phyloP scores from a whole-genome alignment of 495 filamentous ascomycete genomes.

The Penicillium crystallinum region DNA sequence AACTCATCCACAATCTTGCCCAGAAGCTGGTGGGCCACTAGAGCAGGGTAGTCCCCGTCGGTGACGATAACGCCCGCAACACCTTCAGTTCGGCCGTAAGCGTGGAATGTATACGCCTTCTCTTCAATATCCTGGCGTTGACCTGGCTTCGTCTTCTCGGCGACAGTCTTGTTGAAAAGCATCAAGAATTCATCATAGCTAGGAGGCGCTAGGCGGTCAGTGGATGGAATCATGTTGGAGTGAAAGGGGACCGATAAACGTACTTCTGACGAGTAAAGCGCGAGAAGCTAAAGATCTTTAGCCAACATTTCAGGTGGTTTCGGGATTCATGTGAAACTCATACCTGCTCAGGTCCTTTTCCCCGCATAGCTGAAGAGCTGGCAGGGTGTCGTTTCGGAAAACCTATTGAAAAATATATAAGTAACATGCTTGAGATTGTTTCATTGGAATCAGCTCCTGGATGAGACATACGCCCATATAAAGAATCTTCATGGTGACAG shows the following conservation, averaged over 20 bases:
- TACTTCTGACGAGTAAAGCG: slow-evolving; percentile 72
- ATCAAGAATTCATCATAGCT: slow-evolving; percentile 52
- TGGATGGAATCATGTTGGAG: not conserved
- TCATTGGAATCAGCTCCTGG: not conserved
- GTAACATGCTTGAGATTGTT: not conserved
- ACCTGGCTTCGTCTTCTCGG: slow-evolving; percentile 78
- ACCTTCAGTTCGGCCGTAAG: slow-evolving; percentile 82
- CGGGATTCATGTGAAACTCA: not conserved
- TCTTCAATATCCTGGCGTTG: slow-evolving; percentile 90
- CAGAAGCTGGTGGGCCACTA: slow-evolving; percentile 91
- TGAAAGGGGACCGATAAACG: slow-evolving; percentile 1
- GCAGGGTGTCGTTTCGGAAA: slow-evolving; percentile 73
- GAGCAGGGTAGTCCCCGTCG: slow-evolving; percentile 81
- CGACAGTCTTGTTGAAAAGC: slow-evolving; percentile 56
- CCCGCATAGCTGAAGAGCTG: slow-evolving; percentile 72
- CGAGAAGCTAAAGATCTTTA: slow-evolving; percentile 50
- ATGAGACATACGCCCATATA: slow-evolving; percentile 74
- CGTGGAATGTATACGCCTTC: slow-evolving; percentile 72
- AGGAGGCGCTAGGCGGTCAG: slow-evolving; percentile 8
- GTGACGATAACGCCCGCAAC: slow-evolving; percentile 84
- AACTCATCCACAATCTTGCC: slow-evolving; percentile 94
- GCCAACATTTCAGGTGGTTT: not conserved
- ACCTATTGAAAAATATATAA: slow-evolving; percentile 46
- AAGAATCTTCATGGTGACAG: slow-evolving; percentile 78
- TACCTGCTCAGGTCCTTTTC: slow-evolving; percentile 69